Evolutionary conservation across 441 rosid species (phyloP).

Genomic region (Gossypium schwendimanii): DNA sequence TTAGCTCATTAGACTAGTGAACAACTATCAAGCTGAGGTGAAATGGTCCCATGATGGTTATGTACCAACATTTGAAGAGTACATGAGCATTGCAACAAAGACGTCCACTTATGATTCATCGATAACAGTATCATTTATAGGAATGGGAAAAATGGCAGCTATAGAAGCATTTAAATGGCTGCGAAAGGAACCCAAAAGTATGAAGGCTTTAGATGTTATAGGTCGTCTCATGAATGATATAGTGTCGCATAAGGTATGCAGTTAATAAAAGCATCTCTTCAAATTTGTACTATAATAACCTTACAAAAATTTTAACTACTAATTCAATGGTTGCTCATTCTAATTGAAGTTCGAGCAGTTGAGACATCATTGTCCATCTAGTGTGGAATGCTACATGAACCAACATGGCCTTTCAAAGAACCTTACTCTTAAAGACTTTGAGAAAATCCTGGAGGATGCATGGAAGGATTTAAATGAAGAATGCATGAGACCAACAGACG

Average conservation of each 20-base stretch:
- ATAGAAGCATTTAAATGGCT: background rate
- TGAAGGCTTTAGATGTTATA: background rate
- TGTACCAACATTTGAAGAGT: background rate
- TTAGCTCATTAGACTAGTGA: background rate
- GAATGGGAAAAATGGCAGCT: background rate
- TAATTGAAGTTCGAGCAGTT: background rate
- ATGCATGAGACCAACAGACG: background rate
- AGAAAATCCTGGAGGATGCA: background rate
- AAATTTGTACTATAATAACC: background rate
- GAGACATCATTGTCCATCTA: background rate
- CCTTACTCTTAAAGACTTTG: background rate
- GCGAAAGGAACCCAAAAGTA: background rate
- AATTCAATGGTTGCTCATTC: background rate
- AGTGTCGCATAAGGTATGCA: background rate
- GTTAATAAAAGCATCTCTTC: background rate
- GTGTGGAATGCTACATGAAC: conserved; percentile 3
- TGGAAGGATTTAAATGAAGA: conserved; percentile 5
- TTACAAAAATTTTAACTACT: background rate
- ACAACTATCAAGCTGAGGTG: background rate
- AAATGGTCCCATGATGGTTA: background rate
- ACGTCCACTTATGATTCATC: background rate
- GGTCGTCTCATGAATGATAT: background rate
- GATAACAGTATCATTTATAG: background rate
- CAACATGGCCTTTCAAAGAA: background rate
- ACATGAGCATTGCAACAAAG: background rate